Percentiles rank a stretch among this genome's conserved stretches.
Conservation (phyloP, 352 stramenopile genomes). For the Pythium oligandrum region DNA sequence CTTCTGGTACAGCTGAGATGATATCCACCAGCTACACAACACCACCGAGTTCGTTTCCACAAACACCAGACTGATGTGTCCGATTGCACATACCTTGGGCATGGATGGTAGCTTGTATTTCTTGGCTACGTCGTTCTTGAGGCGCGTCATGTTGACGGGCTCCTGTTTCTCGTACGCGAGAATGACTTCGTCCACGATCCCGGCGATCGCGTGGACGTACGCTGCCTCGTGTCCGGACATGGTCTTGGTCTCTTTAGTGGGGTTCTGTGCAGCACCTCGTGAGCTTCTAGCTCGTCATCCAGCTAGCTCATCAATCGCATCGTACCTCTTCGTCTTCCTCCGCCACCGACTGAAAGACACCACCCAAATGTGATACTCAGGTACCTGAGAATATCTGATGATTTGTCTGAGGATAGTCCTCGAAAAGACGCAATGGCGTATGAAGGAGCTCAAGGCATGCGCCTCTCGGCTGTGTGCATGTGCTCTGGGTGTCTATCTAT, state of each 20-base stretch:
- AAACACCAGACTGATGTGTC: too few species aligned
- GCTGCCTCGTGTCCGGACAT: conserved; percentile 22
- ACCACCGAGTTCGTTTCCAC: too few species aligned
- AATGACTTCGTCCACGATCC: conserved; percentile 91
- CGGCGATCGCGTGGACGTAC: conserved; percentile 82
- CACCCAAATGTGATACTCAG: too few species aligned
- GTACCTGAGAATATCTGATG: too few species aligned
- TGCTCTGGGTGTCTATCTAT: neutral
- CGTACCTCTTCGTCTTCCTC: too few species aligned
- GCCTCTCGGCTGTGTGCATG: neutral
- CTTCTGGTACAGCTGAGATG: conserved; percentile 90
- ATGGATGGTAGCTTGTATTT: conserved; percentile 91
- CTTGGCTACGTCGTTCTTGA: conserved; percentile 90
- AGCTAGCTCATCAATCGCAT: too few species aligned
- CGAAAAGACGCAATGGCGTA: too few species aligned
- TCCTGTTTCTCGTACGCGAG: conserved; percentile 85
- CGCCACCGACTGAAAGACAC: too few species aligned
- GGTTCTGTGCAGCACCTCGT: too few species aligned
- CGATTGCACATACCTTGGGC: conserved; percentile 49
- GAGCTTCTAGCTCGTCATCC: too few species aligned
- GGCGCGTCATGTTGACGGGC: conserved; percentile 91
- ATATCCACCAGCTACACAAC: conserved; percentile 89
- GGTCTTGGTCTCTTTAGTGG: neutral
- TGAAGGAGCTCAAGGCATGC: too few species aligned
- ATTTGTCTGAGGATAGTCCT: too few species aligned